phyloP scores from a whole-genome alignment of 2,329 filamentous ascomycete genomes.

The Colletotrichum caudatum region DNA sequence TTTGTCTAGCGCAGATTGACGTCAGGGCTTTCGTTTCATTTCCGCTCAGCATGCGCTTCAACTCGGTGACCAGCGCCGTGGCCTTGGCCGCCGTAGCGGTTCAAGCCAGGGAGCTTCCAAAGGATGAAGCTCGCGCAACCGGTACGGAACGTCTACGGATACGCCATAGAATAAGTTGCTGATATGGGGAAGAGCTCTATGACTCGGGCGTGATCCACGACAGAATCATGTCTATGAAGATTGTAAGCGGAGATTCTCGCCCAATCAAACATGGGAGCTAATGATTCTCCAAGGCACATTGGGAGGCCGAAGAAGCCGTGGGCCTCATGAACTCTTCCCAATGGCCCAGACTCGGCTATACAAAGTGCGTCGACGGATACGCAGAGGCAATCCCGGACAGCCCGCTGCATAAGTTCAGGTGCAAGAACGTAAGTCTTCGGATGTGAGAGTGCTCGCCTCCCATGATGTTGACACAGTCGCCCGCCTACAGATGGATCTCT shows the following conservation, averaged over 20 bases:
- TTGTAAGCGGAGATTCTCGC: background rate
- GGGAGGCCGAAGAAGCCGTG: conserved; percentile 42
- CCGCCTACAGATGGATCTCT: conserved; percentile 56
- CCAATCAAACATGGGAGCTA: background rate
- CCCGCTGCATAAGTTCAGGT: conserved; percentile 44
- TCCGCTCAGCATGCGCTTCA: conserved; percentile 41
- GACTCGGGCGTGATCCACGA: conserved; percentile 45
- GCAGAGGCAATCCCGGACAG: conserved; percentile 43
- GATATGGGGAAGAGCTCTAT: conserved; percentile 41
- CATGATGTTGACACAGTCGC: no score
- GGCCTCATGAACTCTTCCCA: conserved; percentile 44
- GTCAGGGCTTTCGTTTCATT: background rate
- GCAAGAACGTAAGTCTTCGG: conserved; percentile 41
- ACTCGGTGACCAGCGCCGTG: conserved; percentile 35
- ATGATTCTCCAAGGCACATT: conserved; percentile 24
- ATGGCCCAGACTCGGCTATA: conserved; percentile 44
- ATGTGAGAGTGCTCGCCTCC: background rate
- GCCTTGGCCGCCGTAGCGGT: conserved; percentile 36
- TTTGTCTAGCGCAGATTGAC: background rate
- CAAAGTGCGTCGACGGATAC: conserved; percentile 44
- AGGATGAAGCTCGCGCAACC: conserved; percentile 43
- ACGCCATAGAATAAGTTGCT: background rate
- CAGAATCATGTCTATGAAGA: conserved; percentile 44
- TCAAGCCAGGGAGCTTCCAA: conserved; percentile 42
- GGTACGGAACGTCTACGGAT: conserved; percentile 7